phyloP scores from a whole-genome alignment of 306 rosid genomes.

The Lagenaria siceraria region DNA sequence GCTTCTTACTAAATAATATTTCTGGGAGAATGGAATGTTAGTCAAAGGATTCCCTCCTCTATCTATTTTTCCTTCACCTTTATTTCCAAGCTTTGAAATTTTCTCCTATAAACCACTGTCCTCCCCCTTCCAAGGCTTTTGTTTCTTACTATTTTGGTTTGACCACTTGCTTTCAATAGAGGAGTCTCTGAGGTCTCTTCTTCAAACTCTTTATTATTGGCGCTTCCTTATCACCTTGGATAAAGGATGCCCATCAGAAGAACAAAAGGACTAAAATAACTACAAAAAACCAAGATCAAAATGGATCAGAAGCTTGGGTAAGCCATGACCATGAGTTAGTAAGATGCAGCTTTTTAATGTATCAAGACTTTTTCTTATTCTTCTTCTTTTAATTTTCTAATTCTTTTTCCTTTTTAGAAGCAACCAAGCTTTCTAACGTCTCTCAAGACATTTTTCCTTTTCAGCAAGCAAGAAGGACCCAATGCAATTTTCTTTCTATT shows the following conservation, averaged over 20 bases:
- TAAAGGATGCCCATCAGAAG: background rate
- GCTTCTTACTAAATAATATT: background rate
- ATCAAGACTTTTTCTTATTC: background rate
- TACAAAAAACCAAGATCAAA: background rate
- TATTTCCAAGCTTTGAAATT: background rate
- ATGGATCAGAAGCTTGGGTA: background rate
- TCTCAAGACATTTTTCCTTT: background rate
- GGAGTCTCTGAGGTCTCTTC: background rate
- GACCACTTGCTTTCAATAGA: background rate
- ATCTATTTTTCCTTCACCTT: background rate
- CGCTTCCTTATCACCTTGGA: background rate
- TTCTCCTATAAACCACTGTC: background rate
- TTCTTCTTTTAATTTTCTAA: too few relatives aligned
- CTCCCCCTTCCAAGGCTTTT: background rate
- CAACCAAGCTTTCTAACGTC: too few relatives aligned
- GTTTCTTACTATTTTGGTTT: background rate
- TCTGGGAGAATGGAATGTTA: background rate
- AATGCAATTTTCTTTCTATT: background rate
- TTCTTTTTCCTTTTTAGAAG: too few relatives aligned
- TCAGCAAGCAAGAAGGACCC: background rate
- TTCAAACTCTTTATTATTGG: background rate
- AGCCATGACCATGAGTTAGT: background rate
- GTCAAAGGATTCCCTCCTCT: background rate
- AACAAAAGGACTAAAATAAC: background rate
- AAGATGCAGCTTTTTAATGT: background rate